Evolutionary conservation across 2,329 filamentous ascomycete genomes (phyloP).

Genomic region (Pseudopyricularia javanii): DNA sequence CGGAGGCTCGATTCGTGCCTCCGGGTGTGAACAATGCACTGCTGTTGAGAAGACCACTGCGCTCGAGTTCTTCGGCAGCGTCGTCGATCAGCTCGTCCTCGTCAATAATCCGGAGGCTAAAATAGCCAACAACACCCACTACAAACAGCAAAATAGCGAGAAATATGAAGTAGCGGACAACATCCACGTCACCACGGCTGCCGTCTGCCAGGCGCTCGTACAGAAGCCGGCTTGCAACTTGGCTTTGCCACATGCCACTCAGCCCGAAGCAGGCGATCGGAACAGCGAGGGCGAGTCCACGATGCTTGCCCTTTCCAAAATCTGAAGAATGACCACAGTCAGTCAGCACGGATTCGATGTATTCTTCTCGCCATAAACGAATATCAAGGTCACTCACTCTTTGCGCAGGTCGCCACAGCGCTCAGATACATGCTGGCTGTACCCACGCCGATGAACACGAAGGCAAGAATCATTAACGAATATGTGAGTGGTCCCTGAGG

Average conservation of each 20-base stretch:
- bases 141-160: conserved; percentile 58
- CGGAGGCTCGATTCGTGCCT: conserved; percentile 15
- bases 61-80: conserved; percentile 80
- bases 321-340: conserved; percentile 23
- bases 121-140: conserved; percentile 61
- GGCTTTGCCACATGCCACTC: conserved; percentile 92
- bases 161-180: conserved; percentile 82
- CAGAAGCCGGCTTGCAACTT: conserved; percentile 68
- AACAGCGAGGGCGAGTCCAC: conserved; percentile 76
- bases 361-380: neutral
- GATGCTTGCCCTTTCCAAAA: conserved; percentile 78
- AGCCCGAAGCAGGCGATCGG: conserved; percentile 89
- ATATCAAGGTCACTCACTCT: conserved; percentile 35
- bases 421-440: conserved; percentile 84
- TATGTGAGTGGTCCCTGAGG: conserved; percentile 38
- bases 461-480: conserved; percentile 72
- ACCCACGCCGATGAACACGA: conserved; percentile 68
- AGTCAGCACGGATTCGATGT: neutral
- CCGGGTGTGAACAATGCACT: conserved; percentile 58
- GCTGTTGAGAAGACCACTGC: conserved; percentile 69
- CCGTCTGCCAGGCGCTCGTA: conserved; percentile 58
- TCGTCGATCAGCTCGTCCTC: conserved; percentile 83
- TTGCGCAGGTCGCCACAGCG: conserved; percentile 89
- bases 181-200: conserved; percentile 50
- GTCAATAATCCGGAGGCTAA: conserved; percentile 67